phyloP scores from a whole-genome alignment of 2,329 filamentous ascomycete species.

The Cercospora berteroae region DNA sequence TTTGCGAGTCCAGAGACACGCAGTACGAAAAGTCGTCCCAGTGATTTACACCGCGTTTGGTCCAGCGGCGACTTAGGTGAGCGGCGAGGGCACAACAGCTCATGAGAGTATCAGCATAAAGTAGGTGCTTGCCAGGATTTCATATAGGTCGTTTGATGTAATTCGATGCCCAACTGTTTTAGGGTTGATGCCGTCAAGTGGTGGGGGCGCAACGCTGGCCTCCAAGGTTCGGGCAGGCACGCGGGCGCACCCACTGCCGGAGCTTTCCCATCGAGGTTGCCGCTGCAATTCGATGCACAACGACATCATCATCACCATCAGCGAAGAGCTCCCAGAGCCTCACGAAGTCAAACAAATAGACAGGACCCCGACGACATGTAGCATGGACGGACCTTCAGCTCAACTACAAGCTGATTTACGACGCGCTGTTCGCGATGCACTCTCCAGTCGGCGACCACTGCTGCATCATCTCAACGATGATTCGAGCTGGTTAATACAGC shows the following conservation, averaged over 20 bases:
- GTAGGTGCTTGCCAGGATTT: neutral
- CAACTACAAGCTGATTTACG: constrained; percentile 48
- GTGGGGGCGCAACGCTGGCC: neutral
- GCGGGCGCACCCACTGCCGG: neutral
- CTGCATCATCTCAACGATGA: constrained; percentile 66
- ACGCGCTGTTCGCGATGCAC: constrained; percentile 40
- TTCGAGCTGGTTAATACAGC: constrained; percentile 65
- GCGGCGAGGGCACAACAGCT: neutral
- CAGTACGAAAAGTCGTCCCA: constrained; percentile 32
- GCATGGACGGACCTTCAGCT: constrained; percentile 32
- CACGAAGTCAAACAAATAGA: neutral
- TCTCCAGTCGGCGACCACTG: constrained; percentile 50
- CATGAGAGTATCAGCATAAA: neutral
- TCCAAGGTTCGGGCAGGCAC: neutral
- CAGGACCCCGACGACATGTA: constrained; percentile 5
- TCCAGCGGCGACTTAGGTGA: neutral
- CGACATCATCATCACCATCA: neutral
- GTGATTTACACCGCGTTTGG: constrained; percentile 9
- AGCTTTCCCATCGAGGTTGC: neutral
- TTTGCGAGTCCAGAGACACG: constrained; percentile 18
- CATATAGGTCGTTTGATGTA: neutral
- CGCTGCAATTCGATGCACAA: neutral
- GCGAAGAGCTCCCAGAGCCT: neutral
- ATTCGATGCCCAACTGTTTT: neutral
- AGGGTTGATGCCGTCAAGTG: neutral